These are phyloP conservation scores for Vigna reflexopilosa DNA, from an alignment of 306 rosid genomes.

Conservation along the genomic window DNA sequence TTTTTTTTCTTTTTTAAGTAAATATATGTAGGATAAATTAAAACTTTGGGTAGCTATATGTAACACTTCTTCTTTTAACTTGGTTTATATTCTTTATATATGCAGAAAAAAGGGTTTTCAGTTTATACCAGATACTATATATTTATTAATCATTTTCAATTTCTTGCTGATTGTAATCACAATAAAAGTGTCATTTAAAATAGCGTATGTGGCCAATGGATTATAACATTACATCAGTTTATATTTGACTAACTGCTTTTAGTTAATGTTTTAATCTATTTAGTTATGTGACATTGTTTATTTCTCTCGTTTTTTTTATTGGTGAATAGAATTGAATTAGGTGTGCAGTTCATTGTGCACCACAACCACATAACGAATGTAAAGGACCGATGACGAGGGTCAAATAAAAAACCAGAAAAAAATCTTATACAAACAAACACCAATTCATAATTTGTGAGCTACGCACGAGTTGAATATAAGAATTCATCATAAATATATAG, in stretches of 20 bases:
- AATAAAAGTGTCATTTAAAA: neutral
- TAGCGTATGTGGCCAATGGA: neutral
- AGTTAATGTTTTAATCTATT: neutral
- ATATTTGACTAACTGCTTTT: neutral
- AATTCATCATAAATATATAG: too few relatives aligned
- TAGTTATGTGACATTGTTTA: neutral
- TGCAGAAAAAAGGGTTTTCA: neutral
- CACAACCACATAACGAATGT: neutral
- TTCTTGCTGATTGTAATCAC: neutral
- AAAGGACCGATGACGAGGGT: too few relatives aligned
- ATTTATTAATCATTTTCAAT: neutral
- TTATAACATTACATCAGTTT: neutral
- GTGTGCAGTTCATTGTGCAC: neutral
- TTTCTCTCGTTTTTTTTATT: neutral
- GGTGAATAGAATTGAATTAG: too few relatives aligned
- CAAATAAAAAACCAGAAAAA: too few relatives aligned
- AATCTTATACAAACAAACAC: too few relatives aligned
- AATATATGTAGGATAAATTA: conserved; percentile 1
- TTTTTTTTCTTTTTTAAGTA: neutral
- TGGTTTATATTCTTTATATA: neutral
- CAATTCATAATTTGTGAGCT: too few relatives aligned
- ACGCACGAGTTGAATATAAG: too few relatives aligned
- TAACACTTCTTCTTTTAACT: neutral
- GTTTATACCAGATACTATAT: neutral
- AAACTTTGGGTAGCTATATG: conserved; percentile 2